Evolutionary conservation across 768 basidiomycete species (phyloP).

Genomic region (Boletus pseudopeckii): DNA sequence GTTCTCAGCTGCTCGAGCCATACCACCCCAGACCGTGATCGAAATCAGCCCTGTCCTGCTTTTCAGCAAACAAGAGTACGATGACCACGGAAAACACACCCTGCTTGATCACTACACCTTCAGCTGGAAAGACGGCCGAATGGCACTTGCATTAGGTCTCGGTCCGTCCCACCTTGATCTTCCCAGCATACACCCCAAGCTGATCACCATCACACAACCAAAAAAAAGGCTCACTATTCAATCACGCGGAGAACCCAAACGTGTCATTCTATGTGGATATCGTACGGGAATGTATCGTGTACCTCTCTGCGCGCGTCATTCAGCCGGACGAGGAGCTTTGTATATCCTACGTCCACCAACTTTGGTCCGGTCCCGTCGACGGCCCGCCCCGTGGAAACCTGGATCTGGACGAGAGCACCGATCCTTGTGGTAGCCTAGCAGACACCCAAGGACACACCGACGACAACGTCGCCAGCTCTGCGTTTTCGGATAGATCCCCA

Average conservation of each 20-base stretch:
- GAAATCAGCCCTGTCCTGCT: conserved; percentile 87
- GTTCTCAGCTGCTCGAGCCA: conserved; percentile 19
- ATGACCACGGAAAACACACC: conserved; percentile 57
- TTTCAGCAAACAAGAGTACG: conserved; percentile 67
- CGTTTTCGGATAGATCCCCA: conserved; percentile 27
- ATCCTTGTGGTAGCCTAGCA: conserved; percentile 7
- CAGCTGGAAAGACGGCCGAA: conserved; percentile 66
- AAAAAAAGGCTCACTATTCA: conserved; percentile 73
- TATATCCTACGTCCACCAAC: conserved; percentile 69
- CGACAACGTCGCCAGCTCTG: neutral
- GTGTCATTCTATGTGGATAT: conserved; percentile 60
- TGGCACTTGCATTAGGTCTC: conserved; percentile 77
- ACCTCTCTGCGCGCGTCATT: conserved; percentile 52
- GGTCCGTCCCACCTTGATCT: conserved; percentile 42
- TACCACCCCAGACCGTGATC: conserved; percentile 57
- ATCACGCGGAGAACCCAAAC: conserved; percentile 70
- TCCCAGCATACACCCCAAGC: neutral
- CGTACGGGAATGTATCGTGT: conserved; percentile 56
- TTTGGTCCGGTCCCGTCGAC: conserved; percentile 58
- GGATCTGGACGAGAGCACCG: neutral
- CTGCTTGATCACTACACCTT: conserved; percentile 75
- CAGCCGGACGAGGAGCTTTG: conserved; percentile 68
- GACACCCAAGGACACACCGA: conserved; percentile 1
- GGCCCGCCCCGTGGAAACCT: neutral
- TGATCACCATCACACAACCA: neutral